phyloP scores from a whole-genome alignment of 176 grass and related monocot species.

The Aegilops longissima region DNA sequence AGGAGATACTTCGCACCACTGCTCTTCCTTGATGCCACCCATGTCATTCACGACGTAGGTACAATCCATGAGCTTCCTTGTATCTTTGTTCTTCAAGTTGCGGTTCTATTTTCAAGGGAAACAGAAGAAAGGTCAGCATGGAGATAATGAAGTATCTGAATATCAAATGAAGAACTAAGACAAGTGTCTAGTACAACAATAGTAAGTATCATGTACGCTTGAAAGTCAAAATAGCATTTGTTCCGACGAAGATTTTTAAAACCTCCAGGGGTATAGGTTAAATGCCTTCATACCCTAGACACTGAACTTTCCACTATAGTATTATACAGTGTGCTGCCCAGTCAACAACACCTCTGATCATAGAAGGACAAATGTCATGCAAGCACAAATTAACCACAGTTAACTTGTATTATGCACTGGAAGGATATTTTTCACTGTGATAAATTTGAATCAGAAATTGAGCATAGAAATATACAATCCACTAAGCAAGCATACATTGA shows the following conservation, averaged over 20 bases:
- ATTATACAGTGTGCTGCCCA: no score
- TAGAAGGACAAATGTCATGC: no score
- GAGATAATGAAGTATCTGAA: not conserved
- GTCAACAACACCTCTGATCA: no score
- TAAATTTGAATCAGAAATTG: no score
- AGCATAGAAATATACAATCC: no score
- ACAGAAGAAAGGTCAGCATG: not conserved
- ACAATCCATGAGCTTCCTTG: conserved; percentile 64
- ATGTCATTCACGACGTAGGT: conserved; percentile 39
- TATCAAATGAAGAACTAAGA: not conserved
- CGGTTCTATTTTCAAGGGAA: conserved; percentile 43
- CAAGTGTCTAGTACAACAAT: no score
- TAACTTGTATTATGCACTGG: not conserved
- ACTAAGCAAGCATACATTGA: no score
- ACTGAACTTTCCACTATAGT: not conserved
- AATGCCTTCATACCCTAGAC: not conserved
- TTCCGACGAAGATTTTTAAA: not conserved
- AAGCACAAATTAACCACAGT: no score
- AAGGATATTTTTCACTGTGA: no score
- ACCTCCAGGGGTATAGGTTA: not conserved
- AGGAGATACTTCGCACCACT: conserved; percentile 19
- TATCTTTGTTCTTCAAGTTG: conserved; percentile 69
- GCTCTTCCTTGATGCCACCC: conserved; percentile 36
- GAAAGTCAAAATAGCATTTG: no score
- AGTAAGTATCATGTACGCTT: no score